A percentile compares a stretch with the other conserved stretches of the same genome.
These are phyloP conservation scores for Phoenix roebelenii DNA, from an alignment of 176 grass and related monocot genomes.

Conservation along the genomic window DNA sequence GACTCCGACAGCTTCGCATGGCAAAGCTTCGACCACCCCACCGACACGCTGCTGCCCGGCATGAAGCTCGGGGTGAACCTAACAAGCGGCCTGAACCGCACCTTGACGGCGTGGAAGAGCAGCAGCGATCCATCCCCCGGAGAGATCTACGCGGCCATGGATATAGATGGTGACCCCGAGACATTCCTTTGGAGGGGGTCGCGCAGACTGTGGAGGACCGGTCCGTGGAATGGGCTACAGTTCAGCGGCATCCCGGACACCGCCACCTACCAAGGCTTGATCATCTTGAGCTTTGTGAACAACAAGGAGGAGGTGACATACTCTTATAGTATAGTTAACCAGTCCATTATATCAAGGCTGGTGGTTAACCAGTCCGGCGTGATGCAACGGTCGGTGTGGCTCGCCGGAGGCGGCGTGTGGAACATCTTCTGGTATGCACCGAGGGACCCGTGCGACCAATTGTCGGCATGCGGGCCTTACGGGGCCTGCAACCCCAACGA, in stretches of 20 bases:
- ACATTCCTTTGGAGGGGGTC: constrained; percentile 34
- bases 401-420: constrained; percentile 29
- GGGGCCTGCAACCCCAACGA: constrained; percentile 38
- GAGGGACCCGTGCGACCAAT: constrained; percentile 46
- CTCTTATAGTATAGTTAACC: constrained; percentile 31
- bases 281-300: constrained; percentile 44
- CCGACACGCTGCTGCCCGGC: constrained; percentile 61
- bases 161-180: constrained; percentile 37
- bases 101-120: constrained; percentile 57
- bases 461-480: constrained; percentile 42
- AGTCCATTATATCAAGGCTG: constrained; percentile 34
- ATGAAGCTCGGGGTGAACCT: constrained; percentile 52
- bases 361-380: constrained; percentile 24
- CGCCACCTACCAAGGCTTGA: constrained; percentile 22
- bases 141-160: constrained; percentile 32
- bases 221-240: constrained; percentile 42
- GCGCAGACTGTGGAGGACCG: constrained; percentile 32
- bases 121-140: constrained; percentile 38
- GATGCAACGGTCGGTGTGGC: constrained; percentile 46
- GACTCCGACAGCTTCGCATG: constrained; percentile 23
- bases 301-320: constrained; percentile 35
- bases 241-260: constrained; percentile 55
- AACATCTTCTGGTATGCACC: constrained; percentile 49
- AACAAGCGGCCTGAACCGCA: constrained; percentile 21
- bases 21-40: constrained; percentile 66